phyloP scores from a whole-genome alignment of 768 basidiomycete species.

The Panaeolus cyanescens region DNA sequence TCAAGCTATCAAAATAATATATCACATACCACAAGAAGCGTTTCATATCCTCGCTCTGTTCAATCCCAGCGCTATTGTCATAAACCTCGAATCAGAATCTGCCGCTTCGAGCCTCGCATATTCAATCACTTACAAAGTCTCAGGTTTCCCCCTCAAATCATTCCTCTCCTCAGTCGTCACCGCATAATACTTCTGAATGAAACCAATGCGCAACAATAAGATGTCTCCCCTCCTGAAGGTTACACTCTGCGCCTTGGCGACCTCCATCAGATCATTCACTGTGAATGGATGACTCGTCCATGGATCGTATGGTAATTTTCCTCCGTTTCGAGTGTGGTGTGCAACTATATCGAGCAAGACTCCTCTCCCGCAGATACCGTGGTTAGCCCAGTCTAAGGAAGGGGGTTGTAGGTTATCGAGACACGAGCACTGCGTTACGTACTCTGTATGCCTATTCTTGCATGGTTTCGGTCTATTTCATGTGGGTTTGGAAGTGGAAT shows the following conservation, averaged over 20 bases:
- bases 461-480: conserved; percentile 44
- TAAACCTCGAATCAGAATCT: not conserved
- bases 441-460: conserved; percentile 72
- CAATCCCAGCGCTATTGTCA: conserved; percentile 58
- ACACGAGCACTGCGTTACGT: conserved; percentile 30
- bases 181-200: conserved; percentile 55
- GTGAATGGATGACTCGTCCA: conserved; percentile 57
- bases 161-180: conserved; percentile 46
- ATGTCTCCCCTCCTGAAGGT: conserved; percentile 62
- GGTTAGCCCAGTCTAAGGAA: conserved; percentile 69
- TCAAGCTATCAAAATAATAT: not conserved
- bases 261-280: conserved; percentile 56
- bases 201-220: conserved; percentile 60
- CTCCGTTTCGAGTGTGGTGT: conserved; percentile 44
- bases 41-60: conserved; percentile 71
- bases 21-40: conserved; percentile 64
- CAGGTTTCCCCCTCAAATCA: conserved; percentile 38
- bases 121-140: conserved; percentile 51
- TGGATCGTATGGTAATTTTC: conserved; percentile 58
- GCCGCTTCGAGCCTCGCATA: not conserved
- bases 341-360: conserved; percentile 66
- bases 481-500: conserved; percentile 50
- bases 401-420: no score
- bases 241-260: conserved; percentile 60
- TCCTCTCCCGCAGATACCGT: conserved; percentile 70